Evolutionary conservation across 202 grass and related monocot genomes (phyloP).

Genomic region (Tripidium arundinaceum): DNA sequence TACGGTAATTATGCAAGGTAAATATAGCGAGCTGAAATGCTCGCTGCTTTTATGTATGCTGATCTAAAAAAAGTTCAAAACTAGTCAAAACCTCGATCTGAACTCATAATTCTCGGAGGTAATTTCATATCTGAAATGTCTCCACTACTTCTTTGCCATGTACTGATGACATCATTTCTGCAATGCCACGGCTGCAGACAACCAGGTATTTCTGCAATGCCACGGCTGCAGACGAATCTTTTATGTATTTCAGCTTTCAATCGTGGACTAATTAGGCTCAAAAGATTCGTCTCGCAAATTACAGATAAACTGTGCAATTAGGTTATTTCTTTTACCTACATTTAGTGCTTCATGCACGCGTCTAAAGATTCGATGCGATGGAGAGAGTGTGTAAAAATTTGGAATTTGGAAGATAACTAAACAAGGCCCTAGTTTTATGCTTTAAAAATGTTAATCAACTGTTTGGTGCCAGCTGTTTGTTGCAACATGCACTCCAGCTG

Average conservation of each 20-base stretch:
- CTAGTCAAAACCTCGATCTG: not conserved
- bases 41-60: not conserved
- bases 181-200: slow-evolving; percentile 75
- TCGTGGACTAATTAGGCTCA: too few relatives aligned
- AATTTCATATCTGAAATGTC: not conserved
- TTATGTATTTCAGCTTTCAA: too few relatives aligned
- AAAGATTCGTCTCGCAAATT: too few relatives aligned
- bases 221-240: too few relatives aligned
- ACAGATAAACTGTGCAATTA: too few relatives aligned
- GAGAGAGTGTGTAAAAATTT: too few relatives aligned
- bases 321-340: too few relatives aligned
- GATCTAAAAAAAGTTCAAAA: not conserved
- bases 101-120: not conserved
- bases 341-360: too few relatives aligned
- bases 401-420: too few relatives aligned
- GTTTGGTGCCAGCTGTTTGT: slow-evolving; percentile 72
- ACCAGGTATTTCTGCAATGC: slow-evolving; percentile 74
- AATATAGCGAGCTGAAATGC: not conserved
- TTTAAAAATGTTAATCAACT: slow-evolving; percentile 11
- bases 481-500: slow-evolving; percentile 83
- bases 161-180: slow-evolving; percentile 36
- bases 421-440: not conserved
- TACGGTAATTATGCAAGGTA: not conserved
- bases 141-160: slow-evolving; percentile 1
- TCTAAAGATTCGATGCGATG: too few relatives aligned